A percentile compares a stretch with the other conserved stretches of the same genome.
Conservation (phyloP, 2,329 filamentous ascomycete genomes). For the Diaporthe eres region DNA sequence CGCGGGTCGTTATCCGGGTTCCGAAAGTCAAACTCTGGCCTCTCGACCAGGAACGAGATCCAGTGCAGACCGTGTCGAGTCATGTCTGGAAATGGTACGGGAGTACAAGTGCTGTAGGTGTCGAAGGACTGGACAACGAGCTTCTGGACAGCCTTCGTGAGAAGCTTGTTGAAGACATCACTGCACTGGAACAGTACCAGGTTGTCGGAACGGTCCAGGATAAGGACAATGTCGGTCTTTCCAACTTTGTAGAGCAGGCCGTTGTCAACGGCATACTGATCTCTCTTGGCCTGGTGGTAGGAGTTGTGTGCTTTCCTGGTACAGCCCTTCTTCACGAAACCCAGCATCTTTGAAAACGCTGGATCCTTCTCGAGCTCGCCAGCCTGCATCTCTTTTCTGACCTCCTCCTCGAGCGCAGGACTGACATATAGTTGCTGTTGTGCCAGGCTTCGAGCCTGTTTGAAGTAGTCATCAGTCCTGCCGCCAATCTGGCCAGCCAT, state of each 20-base stretch:
- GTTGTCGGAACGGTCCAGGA: constrained; percentile 13
- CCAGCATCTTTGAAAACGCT: constrained; percentile 15
- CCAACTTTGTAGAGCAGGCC: not conserved
- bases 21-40: constrained; percentile 10
- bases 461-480: constrained; percentile 1
- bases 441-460: not conserved
- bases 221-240: not conserved
- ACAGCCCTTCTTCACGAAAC: not conserved
- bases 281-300: not conserved
- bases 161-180: not conserved
- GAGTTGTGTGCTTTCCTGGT: not conserved
- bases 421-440: constrained; percentile 16
- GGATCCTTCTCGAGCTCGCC: not conserved
- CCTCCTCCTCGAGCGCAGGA: not conserved
- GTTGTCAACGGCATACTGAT: not conserved
- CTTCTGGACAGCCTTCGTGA: not conserved
- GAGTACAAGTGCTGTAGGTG: not conserved
- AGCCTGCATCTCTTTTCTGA: not conserved
- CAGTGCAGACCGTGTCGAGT: constrained; percentile 17
- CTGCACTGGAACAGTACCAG: constrained; percentile 10
- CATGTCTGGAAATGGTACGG: not conserved
- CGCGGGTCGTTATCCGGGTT: constrained; percentile 3
- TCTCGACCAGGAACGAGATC: not conserved
- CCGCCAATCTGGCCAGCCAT: constrained; percentile 8
- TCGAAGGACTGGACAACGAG: not conserved